phyloP scores from a whole-genome alignment of 169 alveolate species.

The Miamiensis avidus region DNA sequence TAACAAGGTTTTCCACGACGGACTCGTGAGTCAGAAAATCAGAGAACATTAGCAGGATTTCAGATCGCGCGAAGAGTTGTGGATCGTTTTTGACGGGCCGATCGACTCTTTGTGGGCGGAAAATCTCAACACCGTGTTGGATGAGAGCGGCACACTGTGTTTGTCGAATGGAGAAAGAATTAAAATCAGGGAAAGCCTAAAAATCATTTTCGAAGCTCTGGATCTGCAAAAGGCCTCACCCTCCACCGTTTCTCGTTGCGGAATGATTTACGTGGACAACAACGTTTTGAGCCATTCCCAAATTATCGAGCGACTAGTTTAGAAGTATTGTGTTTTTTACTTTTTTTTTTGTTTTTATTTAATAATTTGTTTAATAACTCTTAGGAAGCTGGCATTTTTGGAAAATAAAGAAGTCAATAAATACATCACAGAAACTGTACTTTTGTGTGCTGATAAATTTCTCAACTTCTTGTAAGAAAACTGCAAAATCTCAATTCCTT shows the following conservation, averaged over 20 bases:
- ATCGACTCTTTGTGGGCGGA: slow-evolving; percentile 61
- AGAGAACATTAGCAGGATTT: slow-evolving; percentile 49
- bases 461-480: no score
- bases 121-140: slow-evolving; percentile 60
- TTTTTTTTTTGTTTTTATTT: background rate
- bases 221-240: slow-evolving; percentile 57
- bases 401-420: background rate
- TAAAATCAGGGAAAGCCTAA: slow-evolving; percentile 40
- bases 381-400: background rate
- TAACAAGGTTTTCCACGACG: background rate
- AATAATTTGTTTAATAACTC: background rate
- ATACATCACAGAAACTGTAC: background rate
- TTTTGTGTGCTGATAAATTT: slow-evolving; percentile 22
- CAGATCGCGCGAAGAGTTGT: slow-evolving; percentile 60
- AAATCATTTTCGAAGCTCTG: slow-evolving; percentile 53
- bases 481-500: no score
- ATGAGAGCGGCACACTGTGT: slow-evolving; percentile 51
- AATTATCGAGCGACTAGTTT: slow-evolving; percentile 26
- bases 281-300: slow-evolving; percentile 64
- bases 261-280: slow-evolving; percentile 65
- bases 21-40: slow-evolving; percentile 45
- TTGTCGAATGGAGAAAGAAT: slow-evolving; percentile 52
- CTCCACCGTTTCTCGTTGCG: slow-evolving; percentile 58
- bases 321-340: slow-evolving; percentile 44
- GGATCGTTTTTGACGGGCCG: slow-evolving; percentile 70